Base-by-base conservation (phyloP, 164 flowering plant species). In the Sedum album region DNA sequence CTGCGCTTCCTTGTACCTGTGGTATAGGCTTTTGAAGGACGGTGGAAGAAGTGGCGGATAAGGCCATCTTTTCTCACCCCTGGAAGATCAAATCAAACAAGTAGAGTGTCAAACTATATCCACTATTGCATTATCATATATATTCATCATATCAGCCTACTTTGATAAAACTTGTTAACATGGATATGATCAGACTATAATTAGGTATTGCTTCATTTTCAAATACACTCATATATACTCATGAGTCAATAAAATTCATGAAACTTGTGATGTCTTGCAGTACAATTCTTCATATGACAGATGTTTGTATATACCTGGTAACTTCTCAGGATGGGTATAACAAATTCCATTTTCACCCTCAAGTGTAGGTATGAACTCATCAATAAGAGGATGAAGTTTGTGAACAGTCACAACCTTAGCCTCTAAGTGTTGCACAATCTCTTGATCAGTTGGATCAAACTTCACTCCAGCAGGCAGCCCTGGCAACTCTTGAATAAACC, bases 1-100 rank as follows among this genome's bases (percentile, higher is more conserved):
- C 98, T 76, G 6, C 97, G 82, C 69, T 93, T 93, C 69, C 98
- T 76, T 0, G 91, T n/a, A n/a, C n/a, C n/a, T n/a, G n/a, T n/a
- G n/a, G n/a, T n/a, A n/a, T n/a, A n/a, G n/a, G n/a, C n/a, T 93
- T 88, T 93, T 14, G 97, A 87, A 0, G 98, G 98, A 5, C 97
- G 81, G 70, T 93, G 97, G 51, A 93, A 93, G 86, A 91, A 93
- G 79, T 91, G 98, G 1, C 98, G 87, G 67, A 89, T 77, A 67
- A 81, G 84, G 9, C 98, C 97, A 62, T 89, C 97, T 74, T 81
- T 88, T 74, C 78, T 84, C 36, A 91, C 96, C 66, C 98, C 98
- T 88, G 77, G 64, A 68, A 55, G 8, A 55, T 25, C 30, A 55
- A 9, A 51, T 51, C 57, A 51, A 51, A n/a, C 25, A 51, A 17